These are phyloP conservation scores for Phlebiopsis gigantea DNA, from an alignment of 768 basidiomycete genomes.

Conservation along the genomic window DNA sequence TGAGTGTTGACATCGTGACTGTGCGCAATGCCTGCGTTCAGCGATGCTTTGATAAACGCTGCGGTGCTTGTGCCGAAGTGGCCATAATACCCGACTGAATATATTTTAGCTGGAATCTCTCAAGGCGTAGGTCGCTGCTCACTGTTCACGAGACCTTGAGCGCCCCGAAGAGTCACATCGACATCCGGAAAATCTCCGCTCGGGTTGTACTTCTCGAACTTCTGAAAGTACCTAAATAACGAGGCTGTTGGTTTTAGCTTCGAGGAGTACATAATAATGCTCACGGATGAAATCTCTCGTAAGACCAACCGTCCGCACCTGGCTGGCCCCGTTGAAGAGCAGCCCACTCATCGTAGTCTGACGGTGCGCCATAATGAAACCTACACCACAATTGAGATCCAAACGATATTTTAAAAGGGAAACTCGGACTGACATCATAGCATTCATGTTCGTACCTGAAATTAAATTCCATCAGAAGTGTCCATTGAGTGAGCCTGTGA, in stretches of 20 bases:
- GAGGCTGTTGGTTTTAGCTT: background rate
- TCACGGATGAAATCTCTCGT: conserved; percentile 47
- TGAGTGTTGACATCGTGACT: conserved; percentile 53
- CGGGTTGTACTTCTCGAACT: conserved; percentile 57
- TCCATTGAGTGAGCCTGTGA: background rate
- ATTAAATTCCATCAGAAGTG: background rate
- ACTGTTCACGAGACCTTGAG: conserved; percentile 47
- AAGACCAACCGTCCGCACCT: conserved; percentile 55
- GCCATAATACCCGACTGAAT: conserved; percentile 49
- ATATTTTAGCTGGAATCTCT: background rate
- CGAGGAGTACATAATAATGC: conserved; percentile 2
- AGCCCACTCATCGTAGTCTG: conserved; percentile 67
- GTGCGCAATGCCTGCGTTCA: conserved; percentile 44
- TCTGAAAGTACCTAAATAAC: conserved; percentile 52
- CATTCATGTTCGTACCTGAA: conserved; percentile 61
- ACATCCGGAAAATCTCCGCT: conserved; percentile 46
- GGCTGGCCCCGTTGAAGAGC: conserved; percentile 31
- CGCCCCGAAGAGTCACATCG: conserved; percentile 40
- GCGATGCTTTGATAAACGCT: conserved; percentile 50
- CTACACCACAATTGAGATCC: no score
- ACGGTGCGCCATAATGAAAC: conserved; percentile 56
- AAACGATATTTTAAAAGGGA: background rate
- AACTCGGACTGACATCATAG: conserved; percentile 34
- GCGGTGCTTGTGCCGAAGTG: conserved; percentile 39
- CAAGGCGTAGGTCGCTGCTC: background rate